Percentiles rank a stretch among this genome's conserved stretches.
Conservation (phyloP, 169 alveolate species). For the Eimeria sp. region DNA sequence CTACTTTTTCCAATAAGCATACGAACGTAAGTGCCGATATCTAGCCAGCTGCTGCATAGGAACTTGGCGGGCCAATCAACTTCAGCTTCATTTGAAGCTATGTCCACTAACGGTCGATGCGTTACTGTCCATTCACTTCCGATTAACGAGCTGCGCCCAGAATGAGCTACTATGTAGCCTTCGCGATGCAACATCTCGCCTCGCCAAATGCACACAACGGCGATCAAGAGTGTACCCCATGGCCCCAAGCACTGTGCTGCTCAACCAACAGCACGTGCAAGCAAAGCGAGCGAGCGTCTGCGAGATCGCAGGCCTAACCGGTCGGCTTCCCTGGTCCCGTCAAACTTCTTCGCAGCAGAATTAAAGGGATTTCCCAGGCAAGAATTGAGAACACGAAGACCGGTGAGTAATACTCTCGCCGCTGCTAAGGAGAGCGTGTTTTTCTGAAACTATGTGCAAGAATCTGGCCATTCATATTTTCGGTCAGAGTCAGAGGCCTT, state of each 20-base stretch:
- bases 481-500: background rate
- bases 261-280: background rate
- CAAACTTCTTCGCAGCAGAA: background rate
- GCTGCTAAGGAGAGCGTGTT: background rate
- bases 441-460: background rate
- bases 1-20: background rate
- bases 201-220: background rate
- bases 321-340: too few species aligned
- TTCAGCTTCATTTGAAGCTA: too few species aligned
- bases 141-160: background rate
- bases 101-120: background rate
- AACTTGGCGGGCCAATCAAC: background rate
- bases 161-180: background rate
- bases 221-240: background rate
- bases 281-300: background rate
- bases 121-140: background rate
- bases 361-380: background rate
- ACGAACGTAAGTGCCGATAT: too few species aligned
- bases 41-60: background rate
- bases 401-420: background rate
- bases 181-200: background rate
- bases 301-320: background rate
- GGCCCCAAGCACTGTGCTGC: background rate
- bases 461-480: background rate
- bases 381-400: background rate